These are phyloP conservation scores for Colletotrichum neosansevieriae DNA, from an alignment of 2,329 filamentous ascomycete species.

Conservation along the genomic window DNA sequence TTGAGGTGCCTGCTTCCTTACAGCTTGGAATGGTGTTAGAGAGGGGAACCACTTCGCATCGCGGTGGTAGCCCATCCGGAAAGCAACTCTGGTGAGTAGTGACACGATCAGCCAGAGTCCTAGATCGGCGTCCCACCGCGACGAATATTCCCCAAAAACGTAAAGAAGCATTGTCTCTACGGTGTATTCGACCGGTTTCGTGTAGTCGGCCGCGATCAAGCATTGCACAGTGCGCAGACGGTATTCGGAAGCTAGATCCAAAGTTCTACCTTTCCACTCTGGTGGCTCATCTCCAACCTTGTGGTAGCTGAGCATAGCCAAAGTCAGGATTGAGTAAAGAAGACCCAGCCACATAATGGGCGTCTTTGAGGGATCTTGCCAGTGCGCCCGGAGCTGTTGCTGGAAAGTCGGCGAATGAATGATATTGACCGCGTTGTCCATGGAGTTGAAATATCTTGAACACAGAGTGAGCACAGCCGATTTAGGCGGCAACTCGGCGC, in stretches of 20 bases:
- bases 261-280: constrained; percentile 77
- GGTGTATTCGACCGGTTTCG: constrained; percentile 78
- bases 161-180: constrained; percentile 85
- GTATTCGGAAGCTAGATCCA: constrained; percentile 73
- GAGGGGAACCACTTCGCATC: constrained; percentile 80
- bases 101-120: constrained; percentile 71
- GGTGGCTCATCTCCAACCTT: constrained; percentile 83
- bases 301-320: constrained; percentile 83
- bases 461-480: constrained; percentile 87
- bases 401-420: constrained; percentile 89
- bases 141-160: constrained; percentile 79
- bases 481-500: constrained; percentile 83
- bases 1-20: constrained; percentile 49
- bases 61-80: constrained; percentile 82
- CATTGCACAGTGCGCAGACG: constrained; percentile 82
- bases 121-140: constrained; percentile 79
- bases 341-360: constrained; percentile 83
- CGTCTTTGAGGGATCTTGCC: constrained; percentile 79
- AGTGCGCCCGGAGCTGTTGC: constrained; percentile 73
- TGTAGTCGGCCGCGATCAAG: constrained; percentile 81
- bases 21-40: constrained; percentile 78
- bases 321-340: constrained; percentile 80
- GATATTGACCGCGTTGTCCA: constrained; percentile 77
- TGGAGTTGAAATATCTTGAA: constrained; percentile 89
- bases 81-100: constrained; percentile 67